A percentile compares a stretch with the other conserved stretches of the same genome.
Conservation (phyloP, 164 flowering plant species). For the Stephania japonica region DNA sequence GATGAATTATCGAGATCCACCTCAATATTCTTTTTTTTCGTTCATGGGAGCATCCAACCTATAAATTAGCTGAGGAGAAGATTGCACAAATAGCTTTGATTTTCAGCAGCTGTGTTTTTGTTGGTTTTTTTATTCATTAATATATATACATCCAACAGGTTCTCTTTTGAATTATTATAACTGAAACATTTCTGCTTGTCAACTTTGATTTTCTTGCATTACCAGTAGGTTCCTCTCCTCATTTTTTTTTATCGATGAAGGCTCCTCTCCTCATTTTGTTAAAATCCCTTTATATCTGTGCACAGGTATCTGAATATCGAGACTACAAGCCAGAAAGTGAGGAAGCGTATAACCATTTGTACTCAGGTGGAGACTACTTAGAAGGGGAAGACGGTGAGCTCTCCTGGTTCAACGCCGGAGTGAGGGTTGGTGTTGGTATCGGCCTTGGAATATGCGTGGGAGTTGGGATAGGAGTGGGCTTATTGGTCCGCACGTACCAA, state of each 20-base stretch:
- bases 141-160: neutral
- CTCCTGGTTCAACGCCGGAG: slow-evolving; percentile 88
- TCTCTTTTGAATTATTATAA: neutral
- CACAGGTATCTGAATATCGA: slow-evolving; percentile 36
- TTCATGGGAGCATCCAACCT: neutral
- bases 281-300: neutral
- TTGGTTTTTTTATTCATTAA: no score
- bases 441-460: slow-evolving; percentile 86
- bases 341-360: slow-evolving; percentile 43
- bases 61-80: neutral
- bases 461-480: slow-evolving; percentile 75
- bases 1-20: neutral
- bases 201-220: neutral
- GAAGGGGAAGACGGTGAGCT: slow-evolving; percentile 82
- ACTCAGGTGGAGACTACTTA: slow-evolving; percentile 50
- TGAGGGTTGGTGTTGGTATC: slow-evolving; percentile 83
- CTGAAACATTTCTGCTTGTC: neutral
- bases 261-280: neutral
- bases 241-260: no score
- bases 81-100: neutral
- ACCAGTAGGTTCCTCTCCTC: neutral
- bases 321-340: slow-evolving; percentile 43
- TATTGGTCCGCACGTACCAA: slow-evolving; percentile 76
- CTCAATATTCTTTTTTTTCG: neutral
- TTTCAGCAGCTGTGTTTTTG: neutral